Percentiles rank a stretch among this genome's conserved stretches.
phyloP scores from a whole-genome alignment of 768 basidiomycete genomes.

The Russula ochroleuca region DNA sequence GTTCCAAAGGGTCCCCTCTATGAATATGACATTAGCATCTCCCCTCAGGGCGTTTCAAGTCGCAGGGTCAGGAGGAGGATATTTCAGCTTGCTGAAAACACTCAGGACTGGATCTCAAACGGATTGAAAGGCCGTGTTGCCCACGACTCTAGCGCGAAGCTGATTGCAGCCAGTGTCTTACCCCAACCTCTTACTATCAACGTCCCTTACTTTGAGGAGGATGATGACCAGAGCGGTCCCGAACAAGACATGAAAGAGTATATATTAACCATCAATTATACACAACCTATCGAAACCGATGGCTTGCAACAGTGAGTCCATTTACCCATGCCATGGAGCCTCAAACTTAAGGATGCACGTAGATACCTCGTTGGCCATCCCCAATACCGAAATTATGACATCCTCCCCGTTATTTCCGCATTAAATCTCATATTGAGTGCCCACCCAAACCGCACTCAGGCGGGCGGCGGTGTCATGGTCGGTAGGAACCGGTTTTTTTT shows the following conservation, averaged over 20 bases:
- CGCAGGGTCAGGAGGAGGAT: conserved; percentile 45
- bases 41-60: conserved; percentile 36
- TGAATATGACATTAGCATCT: conserved; percentile 47
- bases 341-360: conserved; percentile 16
- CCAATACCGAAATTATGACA: conserved; percentile 43
- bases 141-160: conserved; percentile 45
- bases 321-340: neutral
- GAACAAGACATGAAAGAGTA: conserved; percentile 40
- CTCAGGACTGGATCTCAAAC: conserved; percentile 40
- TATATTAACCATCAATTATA: conserved; percentile 42
- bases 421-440: conserved; percentile 48
- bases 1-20: conserved; percentile 45
- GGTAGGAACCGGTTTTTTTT: conserved; percentile 55
- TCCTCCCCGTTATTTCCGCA: conserved; percentile 46
- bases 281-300: conserved; percentile 43
- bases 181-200: conserved; percentile 42
- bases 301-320: conserved; percentile 38
- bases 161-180: conserved; percentile 41
- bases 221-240: conserved; percentile 36
- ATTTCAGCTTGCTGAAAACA: conserved; percentile 46
- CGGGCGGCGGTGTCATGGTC: conserved; percentile 46
- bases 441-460: conserved; percentile 37
- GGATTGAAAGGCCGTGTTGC: conserved; percentile 42
- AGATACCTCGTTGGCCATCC: conserved; percentile 47
- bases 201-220: conserved; percentile 45